These are phyloP conservation scores for Monosporascus sp. DNA, from an alignment of 2,329 filamentous ascomycete species.

Conservation along the genomic window DNA sequence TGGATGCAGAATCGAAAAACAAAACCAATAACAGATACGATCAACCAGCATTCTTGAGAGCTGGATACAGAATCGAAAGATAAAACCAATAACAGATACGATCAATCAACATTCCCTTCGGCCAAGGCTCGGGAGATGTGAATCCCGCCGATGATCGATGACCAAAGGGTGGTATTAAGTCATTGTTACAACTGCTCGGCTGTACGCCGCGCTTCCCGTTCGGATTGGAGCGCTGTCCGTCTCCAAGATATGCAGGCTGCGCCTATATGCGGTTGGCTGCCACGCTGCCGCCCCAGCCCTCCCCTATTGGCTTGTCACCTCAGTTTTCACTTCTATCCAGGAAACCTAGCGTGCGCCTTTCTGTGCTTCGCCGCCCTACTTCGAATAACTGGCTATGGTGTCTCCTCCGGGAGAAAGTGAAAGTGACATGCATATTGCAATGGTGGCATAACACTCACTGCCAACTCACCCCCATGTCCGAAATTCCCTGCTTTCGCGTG, in stretches of 20 bases:
- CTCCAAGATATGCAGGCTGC: too few species aligned
- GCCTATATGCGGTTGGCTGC: neutral
- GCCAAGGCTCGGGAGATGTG: too few species aligned
- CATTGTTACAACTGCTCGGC: too few species aligned
- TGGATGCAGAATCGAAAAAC: neutral
- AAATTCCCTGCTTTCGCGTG: too few species aligned
- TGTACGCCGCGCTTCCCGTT: too few species aligned
- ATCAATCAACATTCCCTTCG: too few species aligned
- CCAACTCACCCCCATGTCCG: neutral
- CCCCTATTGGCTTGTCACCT: neutral
- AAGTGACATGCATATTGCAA: neutral
- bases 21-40: too few species aligned
- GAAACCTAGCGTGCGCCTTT: neutral
- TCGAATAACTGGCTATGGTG: neutral
- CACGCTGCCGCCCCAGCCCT: neutral
- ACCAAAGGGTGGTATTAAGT: too few species aligned
- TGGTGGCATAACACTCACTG: neutral
- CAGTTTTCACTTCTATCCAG: neutral
- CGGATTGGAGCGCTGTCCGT: too few species aligned
- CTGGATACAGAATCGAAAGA: neutral
- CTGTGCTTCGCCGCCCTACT: neutral
- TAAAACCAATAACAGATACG: too few species aligned
- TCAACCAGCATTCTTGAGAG: too few species aligned
- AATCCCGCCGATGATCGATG: too few species aligned
- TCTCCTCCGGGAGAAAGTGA: neutral